Conservation (phyloP, 306 rosid genomes). For the Corylus heterophylla region DNA sequence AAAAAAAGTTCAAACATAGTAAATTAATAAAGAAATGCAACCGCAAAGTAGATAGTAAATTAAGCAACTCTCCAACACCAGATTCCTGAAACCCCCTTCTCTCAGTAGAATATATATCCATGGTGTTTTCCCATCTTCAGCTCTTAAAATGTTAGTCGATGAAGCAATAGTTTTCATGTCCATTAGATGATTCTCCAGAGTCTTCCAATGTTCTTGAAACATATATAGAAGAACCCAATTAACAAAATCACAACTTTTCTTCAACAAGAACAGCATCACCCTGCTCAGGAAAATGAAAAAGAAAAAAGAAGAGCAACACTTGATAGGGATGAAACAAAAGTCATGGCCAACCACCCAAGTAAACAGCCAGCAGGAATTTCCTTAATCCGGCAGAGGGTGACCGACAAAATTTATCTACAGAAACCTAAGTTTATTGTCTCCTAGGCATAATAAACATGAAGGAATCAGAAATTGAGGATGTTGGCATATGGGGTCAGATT, state of each 20-base stretch:
- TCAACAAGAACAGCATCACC: neutral
- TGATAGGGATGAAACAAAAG: neutral
- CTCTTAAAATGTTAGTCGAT: neutral
- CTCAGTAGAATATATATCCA: too few relatives aligned
- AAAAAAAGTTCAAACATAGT: neutral
- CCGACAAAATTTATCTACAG: slow-evolving; percentile 30
- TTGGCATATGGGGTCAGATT: slow-evolving; percentile 58
- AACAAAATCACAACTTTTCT: neutral
- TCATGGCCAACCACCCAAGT: neutral
- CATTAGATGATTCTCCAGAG: neutral
- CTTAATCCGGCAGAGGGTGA: neutral
- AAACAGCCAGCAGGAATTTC: neutral
- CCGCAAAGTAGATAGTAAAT: neutral
- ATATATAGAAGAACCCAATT: too few relatives aligned
- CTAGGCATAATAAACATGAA: neutral
- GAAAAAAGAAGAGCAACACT: neutral
- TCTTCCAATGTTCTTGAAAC: neutral
- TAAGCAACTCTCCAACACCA: neutral
- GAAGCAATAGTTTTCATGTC: neutral
- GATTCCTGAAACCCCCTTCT: neutral
- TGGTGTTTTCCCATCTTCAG: neutral
- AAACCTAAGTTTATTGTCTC: neutral
- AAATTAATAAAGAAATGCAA: neutral
- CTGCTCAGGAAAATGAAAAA: too few relatives aligned
- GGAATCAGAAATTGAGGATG: slow-evolving; percentile 51